Conservation (phyloP, 768 basidiomycete genomes). For the Inosperma sp. region DNA sequence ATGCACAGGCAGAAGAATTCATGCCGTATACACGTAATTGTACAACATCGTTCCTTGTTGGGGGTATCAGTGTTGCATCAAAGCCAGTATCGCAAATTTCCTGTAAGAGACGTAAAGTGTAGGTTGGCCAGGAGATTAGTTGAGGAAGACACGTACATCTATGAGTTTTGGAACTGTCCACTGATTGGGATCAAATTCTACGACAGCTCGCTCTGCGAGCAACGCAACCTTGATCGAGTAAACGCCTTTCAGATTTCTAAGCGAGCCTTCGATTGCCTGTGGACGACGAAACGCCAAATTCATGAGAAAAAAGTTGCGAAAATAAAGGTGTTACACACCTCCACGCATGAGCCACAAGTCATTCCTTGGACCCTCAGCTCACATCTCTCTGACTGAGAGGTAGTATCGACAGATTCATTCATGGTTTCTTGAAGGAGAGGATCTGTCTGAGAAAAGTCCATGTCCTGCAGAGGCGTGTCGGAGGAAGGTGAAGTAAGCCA, state of each 20-base stretch:
- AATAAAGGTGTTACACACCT: slow-evolving; percentile 46
- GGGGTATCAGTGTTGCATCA: slow-evolving; percentile 75
- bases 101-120: slow-evolving; percentile 34
- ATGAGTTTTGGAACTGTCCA: slow-evolving; percentile 84
- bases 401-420: slow-evolving; percentile 24
- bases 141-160: slow-evolving; percentile 42
- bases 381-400: slow-evolving; percentile 47
- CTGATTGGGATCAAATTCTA: slow-evolving; percentile 80
- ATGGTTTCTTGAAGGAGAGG: slow-evolving; percentile 20
- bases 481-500: slow-evolving; percentile 17
- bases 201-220: slow-evolving; percentile 87
- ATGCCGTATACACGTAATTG: slow-evolving; percentile 85
- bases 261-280: slow-evolving; percentile 81
- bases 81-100: slow-evolving; percentile 94
- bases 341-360: slow-evolving; percentile 87
- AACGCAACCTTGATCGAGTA: slow-evolving; percentile 89
- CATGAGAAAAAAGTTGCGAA: background rate
- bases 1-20: slow-evolving; percentile 82
- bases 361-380: slow-evolving; percentile 84
- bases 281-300: background rate
- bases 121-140: slow-evolving; percentile 1
- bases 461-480: background rate
- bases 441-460: slow-evolving; percentile 7
- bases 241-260: slow-evolving; percentile 84
- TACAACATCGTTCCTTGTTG: slow-evolving; percentile 58